A percentile compares a stretch with the other conserved stretches of the same genome.
Conservation (phyloP, 345 rosid species). For the Kandelia obovata region DNA sequence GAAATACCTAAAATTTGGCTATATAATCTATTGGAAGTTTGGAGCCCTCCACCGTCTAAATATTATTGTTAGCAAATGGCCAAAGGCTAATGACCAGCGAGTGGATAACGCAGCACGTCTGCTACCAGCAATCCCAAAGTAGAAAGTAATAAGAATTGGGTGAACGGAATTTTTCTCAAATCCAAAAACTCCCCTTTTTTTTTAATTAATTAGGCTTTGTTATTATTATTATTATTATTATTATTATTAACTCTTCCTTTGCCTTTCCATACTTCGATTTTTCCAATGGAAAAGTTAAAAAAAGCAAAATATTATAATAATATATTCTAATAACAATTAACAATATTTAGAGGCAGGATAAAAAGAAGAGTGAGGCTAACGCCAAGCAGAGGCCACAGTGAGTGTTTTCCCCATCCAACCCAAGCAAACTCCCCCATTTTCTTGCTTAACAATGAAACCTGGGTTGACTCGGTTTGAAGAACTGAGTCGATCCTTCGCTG, state of each 20-base stretch:
- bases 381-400: conserved; percentile 97
- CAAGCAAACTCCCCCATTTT: conserved; percentile 71
- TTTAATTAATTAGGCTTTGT: conserved; percentile 6
- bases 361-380: conserved; percentile 43
- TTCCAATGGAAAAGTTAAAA: conserved; percentile 38
- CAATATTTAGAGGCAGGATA: conserved; percentile 21
- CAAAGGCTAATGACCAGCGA: too few species aligned
- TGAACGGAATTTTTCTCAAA: conserved; percentile 24
- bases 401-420: conserved; percentile 90
- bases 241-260: conserved; percentile 8
- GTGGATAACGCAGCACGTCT: background rate
- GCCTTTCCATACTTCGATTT: conserved; percentile 19
- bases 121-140: background rate
- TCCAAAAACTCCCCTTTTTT: conserved; percentile 38
- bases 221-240: conserved; percentile 13
- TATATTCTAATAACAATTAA: conserved; percentile 24
- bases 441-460: conserved; percentile 76
- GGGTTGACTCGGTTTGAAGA: conserved; percentile 46
- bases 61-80: too few species aligned
- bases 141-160: background rate
- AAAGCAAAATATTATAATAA: conserved; percentile 4
- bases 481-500: conserved; percentile 48
- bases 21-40: too few species aligned
- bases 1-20: too few species aligned
- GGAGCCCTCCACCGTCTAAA: too few species aligned